These are phyloP conservation scores for Penicillium samsonianum DNA, from an alignment of 495 filamentous ascomycete genomes.

Conservation along the genomic window DNA sequence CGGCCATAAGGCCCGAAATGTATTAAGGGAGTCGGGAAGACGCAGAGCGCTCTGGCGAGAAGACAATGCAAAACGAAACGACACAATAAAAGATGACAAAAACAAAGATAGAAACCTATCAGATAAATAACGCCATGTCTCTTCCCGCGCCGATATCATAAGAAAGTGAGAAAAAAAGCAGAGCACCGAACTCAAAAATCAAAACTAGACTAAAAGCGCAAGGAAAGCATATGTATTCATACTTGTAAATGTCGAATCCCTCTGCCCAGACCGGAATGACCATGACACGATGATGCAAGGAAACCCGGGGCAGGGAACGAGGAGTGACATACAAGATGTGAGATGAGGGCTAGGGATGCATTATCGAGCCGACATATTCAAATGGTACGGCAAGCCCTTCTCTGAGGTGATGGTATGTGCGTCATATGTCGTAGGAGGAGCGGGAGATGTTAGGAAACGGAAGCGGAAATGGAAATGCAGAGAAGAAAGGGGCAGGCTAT, in stretches of 20 bases:
- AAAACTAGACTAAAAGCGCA: constrained; percentile 9
- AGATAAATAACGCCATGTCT: constrained; percentile 23
- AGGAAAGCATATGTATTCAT: constrained; percentile 22
- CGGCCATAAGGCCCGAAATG: constrained; percentile 20
- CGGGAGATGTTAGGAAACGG: constrained; percentile 10
- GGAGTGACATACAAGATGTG: constrained; percentile 1
- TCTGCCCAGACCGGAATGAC: neutral
- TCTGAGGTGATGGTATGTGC: constrained; percentile 26
- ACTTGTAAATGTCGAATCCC: constrained; percentile 13
- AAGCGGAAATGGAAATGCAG: constrained; percentile 1
- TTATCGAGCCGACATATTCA: constrained; percentile 6
- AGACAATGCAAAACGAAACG: constrained; percentile 9
- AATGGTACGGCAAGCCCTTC: neutral
- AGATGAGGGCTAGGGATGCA: constrained; percentile 4
- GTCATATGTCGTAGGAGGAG: constrained; percentile 18
- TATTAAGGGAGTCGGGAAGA: constrained; percentile 16
- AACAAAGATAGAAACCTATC: constrained; percentile 9
- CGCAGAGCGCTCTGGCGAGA: constrained; percentile 8
- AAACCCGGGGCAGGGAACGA: constrained; percentile 1
- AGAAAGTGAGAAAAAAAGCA: constrained; percentile 7
- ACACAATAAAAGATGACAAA: neutral
- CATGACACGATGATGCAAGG: constrained; percentile 8
- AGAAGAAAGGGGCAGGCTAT: constrained; percentile 2
- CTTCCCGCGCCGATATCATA: constrained; percentile 32
- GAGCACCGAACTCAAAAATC: constrained; percentile 3